Conservation (phyloP, 495 filamentous ascomycete species). For the Podospora pseudopauciseta region DNA sequence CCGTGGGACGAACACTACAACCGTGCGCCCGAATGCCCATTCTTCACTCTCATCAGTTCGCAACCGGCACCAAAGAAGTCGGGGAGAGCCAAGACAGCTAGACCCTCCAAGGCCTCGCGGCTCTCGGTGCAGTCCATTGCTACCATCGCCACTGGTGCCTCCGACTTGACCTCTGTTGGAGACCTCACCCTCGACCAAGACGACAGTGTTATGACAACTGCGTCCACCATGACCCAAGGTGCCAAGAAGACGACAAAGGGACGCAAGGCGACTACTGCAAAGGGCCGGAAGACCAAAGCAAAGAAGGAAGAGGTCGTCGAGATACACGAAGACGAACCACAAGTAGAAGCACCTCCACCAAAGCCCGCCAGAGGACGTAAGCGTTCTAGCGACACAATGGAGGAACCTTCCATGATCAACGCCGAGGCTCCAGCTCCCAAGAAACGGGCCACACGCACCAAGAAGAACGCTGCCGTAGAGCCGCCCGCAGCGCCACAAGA, state of each 20-base stretch:
- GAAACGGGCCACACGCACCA: constrained; percentile 58
- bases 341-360: constrained; percentile 35
- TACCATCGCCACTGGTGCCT: constrained; percentile 53
- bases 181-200: constrained; percentile 56
- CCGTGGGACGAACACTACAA: constrained; percentile 84
- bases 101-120: constrained; percentile 66
- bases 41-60: constrained; percentile 60
- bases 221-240: constrained; percentile 53
- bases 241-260: constrained; percentile 47
- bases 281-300: constrained; percentile 49
- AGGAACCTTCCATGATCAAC: constrained; percentile 38
- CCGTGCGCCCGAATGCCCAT: constrained; percentile 73
- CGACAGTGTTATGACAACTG: constrained; percentile 63
- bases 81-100: constrained; percentile 49
- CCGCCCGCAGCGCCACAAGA: constrained; percentile 29
- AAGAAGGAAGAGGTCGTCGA: constrained; percentile 61
- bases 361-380: constrained; percentile 57
- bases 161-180: constrained; percentile 48
- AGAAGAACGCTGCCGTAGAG: constrained; percentile 28
- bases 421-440: constrained; percentile 59
- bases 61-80: constrained; percentile 47
- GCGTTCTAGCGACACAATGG: constrained; percentile 59
- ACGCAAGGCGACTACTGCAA: constrained; percentile 32
- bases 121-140: constrained; percentile 65
- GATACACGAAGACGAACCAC: constrained; percentile 41